Base-by-base conservation (phyloP, 1,284 basidiomycete genomes). In the Boletus semigastroideus region DNA sequence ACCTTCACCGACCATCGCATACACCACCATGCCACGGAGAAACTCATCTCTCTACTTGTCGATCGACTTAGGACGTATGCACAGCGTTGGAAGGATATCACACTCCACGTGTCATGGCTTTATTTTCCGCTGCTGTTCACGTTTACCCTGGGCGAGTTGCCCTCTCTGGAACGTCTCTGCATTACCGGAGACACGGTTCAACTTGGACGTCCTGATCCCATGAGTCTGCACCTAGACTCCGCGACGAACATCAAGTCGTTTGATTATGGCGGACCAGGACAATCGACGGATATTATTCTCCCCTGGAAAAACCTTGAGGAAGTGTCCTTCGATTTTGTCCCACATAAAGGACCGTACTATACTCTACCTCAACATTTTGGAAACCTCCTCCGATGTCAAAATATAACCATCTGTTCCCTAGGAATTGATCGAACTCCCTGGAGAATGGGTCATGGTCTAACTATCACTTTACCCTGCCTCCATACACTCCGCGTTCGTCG, bases 191-290 rank as follows among this genome's bases (percentile, higher is more conserved):
- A 53, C 11, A 28, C 44, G 25, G 3, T 17, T n/a, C n/a, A n/a
- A n/a, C n/a, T n/a, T 16, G 20, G 20, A 12, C 36, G n/a, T 33
- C 31, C 25, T 25, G 7, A 33, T 0, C 16, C 16, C 22, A 14
- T 3, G 31, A 11, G 16, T 3, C 40, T 49, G 5, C 37, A 3
- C n/a, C 36, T 62, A n/a, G 22, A 52, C 28, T 55, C 53, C 3
- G 52, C 59, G 9, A 45, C 17, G 9, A 57, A 55, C 5, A 47
- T 62, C 36, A 60, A 45, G 34, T 65, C 63, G 3, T 59, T 65
- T 38, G 3, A 31, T 17, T 64, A 62, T 16, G 46, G 30, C 17
- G 53, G 51, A n/a, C 51, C 55, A 17, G 45, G 47, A 2, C 17
- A 16, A 10, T 13, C 14, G 6, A 1, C 43, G 8, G 6, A 20